Conservation (phyloP, 805 yeast species). For the Schizosaccharomyces osmophilus region DNA sequence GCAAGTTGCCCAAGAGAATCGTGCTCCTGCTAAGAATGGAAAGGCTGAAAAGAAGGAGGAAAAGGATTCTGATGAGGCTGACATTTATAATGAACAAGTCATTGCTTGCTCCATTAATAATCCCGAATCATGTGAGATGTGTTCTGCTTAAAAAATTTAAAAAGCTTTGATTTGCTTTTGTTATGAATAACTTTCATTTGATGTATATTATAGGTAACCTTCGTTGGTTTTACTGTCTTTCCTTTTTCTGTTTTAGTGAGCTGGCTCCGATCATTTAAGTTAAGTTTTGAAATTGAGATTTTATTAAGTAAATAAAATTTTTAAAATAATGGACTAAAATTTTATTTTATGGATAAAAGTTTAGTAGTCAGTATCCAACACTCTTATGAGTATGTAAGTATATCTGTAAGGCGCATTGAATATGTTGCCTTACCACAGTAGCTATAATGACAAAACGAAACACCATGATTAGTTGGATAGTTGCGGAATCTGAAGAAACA, state of each 20-base stretch:
- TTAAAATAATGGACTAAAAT: neutral
- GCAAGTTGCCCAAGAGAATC: slow-evolving; percentile 1
- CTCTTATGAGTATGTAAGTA: no score
- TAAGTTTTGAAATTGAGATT: neutral
- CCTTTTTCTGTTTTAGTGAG: neutral
- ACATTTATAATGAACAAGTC: slow-evolving; percentile 77
- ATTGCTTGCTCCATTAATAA: slow-evolving; percentile 91
- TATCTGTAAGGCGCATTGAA: no score
- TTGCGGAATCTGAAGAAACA: no score
- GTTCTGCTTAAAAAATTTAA: slow-evolving; percentile 53
- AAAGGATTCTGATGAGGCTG: slow-evolving; percentile 28
- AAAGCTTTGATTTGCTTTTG: neutral
- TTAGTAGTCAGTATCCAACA: no score
- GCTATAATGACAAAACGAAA: no score
- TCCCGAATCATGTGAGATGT: slow-evolving; percentile 96
- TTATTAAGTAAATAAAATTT: neutral
- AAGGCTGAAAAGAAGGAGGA: slow-evolving; percentile 9
- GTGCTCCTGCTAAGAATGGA: neutral
- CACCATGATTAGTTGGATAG: no score
- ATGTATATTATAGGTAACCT: neutral
- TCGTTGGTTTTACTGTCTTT: neutral
- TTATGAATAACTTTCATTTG: neutral
- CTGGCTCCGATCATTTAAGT: neutral
- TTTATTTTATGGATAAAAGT: no score
- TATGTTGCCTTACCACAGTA: no score